Conservation (phyloP, 495 filamentous ascomycete species). For the Parathielavia appendiculata region DNA sequence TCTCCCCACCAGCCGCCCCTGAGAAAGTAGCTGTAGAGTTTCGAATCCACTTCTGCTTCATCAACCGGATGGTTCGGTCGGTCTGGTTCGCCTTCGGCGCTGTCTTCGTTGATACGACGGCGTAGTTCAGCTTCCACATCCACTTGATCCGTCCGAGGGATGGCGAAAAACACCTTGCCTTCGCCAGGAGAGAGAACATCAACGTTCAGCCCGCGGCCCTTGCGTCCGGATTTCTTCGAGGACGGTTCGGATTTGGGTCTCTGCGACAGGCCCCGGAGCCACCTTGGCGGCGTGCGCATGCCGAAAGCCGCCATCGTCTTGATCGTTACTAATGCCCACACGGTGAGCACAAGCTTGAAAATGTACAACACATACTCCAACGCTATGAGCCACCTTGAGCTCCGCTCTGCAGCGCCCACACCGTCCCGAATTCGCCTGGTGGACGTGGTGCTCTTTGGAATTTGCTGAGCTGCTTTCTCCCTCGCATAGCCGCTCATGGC, state of each 20-base stretch:
- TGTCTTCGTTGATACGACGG: slow-evolving; percentile 41
- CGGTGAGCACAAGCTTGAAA: slow-evolving; percentile 57
- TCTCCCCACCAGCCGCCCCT: slow-evolving; percentile 76
- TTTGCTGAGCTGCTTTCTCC: slow-evolving; percentile 55
- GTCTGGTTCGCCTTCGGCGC: slow-evolving; percentile 14
- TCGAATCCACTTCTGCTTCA: slow-evolving; percentile 65
- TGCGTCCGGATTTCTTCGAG: slow-evolving; percentile 43
- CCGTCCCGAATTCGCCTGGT: slow-evolving; percentile 50
- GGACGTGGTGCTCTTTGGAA: slow-evolving; percentile 44
- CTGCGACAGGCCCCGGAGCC: slow-evolving; percentile 52
- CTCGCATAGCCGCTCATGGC: slow-evolving; percentile 59
- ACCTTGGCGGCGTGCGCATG: slow-evolving; percentile 56
- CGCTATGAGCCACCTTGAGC: slow-evolving; percentile 66
- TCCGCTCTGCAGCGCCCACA: slow-evolving; percentile 69
- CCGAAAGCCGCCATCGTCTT: slow-evolving; percentile 55
- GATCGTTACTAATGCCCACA: slow-evolving; percentile 51
- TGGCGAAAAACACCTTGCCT: slow-evolving; percentile 50
- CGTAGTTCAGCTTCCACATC: slow-evolving; percentile 75
- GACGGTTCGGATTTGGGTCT: slow-evolving; percentile 33
- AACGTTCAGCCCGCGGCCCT: slow-evolving; percentile 9
- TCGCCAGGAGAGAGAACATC: slow-evolving; percentile 22
- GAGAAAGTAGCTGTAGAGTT: slow-evolving; percentile 76
- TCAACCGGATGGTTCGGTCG: slow-evolving; percentile 27
- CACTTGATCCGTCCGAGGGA: slow-evolving; percentile 56
- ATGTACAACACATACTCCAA: slow-evolving; percentile 70